Percentiles rank a stretch among this genome's conserved stretches.
phyloP scores from a whole-genome alignment of 441 rosid species.

The Viola pubescens region DNA sequence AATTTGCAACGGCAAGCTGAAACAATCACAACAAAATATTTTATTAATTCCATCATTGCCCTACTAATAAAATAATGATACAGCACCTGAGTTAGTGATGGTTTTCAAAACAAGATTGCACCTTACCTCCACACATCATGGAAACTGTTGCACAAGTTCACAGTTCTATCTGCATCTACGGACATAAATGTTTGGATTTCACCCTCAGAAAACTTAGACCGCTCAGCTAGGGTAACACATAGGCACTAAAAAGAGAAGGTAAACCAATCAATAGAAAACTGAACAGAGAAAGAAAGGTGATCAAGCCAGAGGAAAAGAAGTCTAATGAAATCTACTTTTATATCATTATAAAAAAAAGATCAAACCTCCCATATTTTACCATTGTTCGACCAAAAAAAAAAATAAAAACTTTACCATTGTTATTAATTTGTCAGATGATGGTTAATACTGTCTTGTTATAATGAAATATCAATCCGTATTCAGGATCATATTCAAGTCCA shows the following conservation, averaged over 20 bases:
- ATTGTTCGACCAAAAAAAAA: too few species aligned
- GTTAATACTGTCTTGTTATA: too few species aligned
- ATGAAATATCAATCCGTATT: too few species aligned
- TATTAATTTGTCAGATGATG: too few species aligned
- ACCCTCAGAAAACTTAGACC: slow-evolving; percentile 78
- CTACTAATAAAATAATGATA: neutral
- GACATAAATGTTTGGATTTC: slow-evolving; percentile 99
- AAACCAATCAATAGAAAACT: slow-evolving; percentile 7
- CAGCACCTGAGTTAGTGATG: neutral
- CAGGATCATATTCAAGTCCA: too few species aligned
- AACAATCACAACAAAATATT: slow-evolving; percentile 17
- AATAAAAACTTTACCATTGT: too few species aligned
- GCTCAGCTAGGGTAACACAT: slow-evolving; percentile 58
- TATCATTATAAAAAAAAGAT: neutral
- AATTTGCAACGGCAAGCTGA: slow-evolving; percentile 95
- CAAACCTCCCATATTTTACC: neutral
- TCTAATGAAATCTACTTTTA: too few species aligned
- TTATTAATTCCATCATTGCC: neutral
- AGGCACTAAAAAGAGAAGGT: slow-evolving; percentile 54
- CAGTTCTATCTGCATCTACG: slow-evolving; percentile 89
- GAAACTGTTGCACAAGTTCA: slow-evolving; percentile 83
- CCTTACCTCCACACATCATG: slow-evolving; percentile 94
- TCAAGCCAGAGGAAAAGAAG: neutral
- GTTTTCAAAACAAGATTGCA: neutral
- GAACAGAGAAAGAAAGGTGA: neutral